Conservation (phyloP, 2,329 filamentous ascomycete genomes). For the Coniochaeta sp. region DNA sequence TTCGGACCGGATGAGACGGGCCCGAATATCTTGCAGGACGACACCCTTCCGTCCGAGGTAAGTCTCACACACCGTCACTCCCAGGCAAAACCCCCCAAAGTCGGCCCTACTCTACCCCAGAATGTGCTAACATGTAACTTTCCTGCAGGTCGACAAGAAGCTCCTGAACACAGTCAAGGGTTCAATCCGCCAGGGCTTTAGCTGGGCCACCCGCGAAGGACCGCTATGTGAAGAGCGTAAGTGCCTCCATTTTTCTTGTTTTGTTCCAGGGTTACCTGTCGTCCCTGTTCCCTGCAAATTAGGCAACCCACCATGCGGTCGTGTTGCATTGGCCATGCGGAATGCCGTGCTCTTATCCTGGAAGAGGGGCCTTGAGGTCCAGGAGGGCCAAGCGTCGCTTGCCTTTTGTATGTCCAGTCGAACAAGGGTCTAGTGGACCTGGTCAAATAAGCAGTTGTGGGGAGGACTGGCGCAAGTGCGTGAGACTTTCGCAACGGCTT, state of each 20-base stretch:
- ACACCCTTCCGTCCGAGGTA: slow-evolving; percentile 84
- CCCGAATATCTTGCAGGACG: slow-evolving; percentile 93
- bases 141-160: slow-evolving; percentile 74
- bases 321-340: not conserved
- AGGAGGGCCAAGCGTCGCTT: too few species aligned
- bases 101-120: slow-evolving; percentile 7
- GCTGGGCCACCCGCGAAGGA: slow-evolving; percentile 92
- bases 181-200: slow-evolving; percentile 91
- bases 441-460: slow-evolving; percentile 6
- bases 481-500: not conserved
- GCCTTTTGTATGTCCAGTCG: not conserved
- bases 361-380: too few species aligned
- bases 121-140: slow-evolving; percentile 8
- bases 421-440: slow-evolving; percentile 3
- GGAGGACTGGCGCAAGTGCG: not conserved
- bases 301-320: not conserved
- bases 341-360: not conserved
- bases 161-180: slow-evolving; percentile 81
- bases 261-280: not conserved
- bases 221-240: slow-evolving; percentile 95
- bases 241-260: slow-evolving; percentile 20
- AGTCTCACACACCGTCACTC: slow-evolving; percentile 19
- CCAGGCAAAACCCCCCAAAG: slow-evolving; percentile 1
- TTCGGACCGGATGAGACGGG: slow-evolving; percentile 94
- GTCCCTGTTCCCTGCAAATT: not conserved